Conservation (phyloP, 495 filamentous ascomycete species). For the Talaromyces thailandensis region DNA sequence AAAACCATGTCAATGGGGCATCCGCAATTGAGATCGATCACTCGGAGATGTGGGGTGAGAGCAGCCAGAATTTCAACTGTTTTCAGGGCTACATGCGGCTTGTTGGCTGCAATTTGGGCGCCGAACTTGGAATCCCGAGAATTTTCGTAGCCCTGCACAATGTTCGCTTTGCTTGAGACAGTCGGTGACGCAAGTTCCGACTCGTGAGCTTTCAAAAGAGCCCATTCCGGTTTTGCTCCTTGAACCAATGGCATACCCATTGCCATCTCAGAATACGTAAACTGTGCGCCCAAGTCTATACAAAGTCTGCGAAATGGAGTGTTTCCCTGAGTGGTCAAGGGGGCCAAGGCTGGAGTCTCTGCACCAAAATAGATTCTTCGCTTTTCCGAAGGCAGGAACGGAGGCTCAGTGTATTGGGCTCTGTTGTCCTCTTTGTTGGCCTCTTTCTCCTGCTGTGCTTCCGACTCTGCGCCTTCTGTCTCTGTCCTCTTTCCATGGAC, state of each 20-base stretch:
- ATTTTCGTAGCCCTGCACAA: slow-evolving; percentile 70
- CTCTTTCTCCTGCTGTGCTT: slow-evolving; percentile 27
- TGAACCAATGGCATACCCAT: slow-evolving; percentile 87
- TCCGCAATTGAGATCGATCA: slow-evolving; percentile 92
- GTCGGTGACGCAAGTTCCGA: slow-evolving; percentile 62
- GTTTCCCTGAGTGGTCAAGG: slow-evolving; percentile 92
- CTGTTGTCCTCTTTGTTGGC: slow-evolving; percentile 67
- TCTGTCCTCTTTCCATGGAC: slow-evolving; percentile 20
- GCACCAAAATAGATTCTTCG: slow-evolving; percentile 83
- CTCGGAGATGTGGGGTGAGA: slow-evolving; percentile 69
- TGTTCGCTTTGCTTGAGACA: slow-evolving; percentile 29
- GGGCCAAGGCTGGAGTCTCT: slow-evolving; percentile 86
- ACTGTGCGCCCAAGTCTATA: slow-evolving; percentile 74
- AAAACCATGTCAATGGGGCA: slow-evolving; percentile 93
- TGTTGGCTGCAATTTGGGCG: slow-evolving; percentile 83
- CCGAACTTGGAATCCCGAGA: slow-evolving; percentile 79
- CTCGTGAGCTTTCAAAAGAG: slow-evolving; percentile 81
- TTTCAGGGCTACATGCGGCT: slow-evolving; percentile 79
- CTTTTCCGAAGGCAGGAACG: slow-evolving; percentile 87
- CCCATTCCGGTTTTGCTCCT: slow-evolving; percentile 87
- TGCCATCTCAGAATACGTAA: slow-evolving; percentile 98
- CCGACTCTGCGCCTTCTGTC: slow-evolving; percentile 21
- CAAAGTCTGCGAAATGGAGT: slow-evolving; percentile 93
- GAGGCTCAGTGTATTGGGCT: slow-evolving; percentile 73
- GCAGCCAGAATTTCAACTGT: slow-evolving; percentile 70